phyloP scores from a whole-genome alignment of 345 rosid genomes.

The Chamaenerion angustifolium region DNA sequence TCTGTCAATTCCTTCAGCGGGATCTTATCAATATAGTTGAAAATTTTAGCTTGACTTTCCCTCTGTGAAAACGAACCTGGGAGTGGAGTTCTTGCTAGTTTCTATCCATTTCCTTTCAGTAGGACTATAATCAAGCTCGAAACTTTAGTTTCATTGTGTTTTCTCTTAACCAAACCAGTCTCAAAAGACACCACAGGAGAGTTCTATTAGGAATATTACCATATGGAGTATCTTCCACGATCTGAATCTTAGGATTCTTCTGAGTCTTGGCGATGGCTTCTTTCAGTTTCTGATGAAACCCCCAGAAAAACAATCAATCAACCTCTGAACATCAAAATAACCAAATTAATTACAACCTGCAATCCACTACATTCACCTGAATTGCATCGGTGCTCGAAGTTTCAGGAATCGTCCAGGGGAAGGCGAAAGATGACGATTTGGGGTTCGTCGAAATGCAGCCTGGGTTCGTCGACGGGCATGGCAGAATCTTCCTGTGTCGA shows the following conservation, averaged over 20 bases:
- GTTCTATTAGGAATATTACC: constrained; percentile 28
- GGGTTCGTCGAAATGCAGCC: constrained; percentile 87
- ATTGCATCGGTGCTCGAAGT: constrained; percentile 28
- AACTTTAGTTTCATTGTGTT: too few relatives aligned
- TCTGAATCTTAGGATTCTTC: constrained; percentile 45
- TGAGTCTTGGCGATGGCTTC: constrained; percentile 62
- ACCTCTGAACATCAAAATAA: too few relatives aligned
- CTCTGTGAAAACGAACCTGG: too few relatives aligned
- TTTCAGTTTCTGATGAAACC: constrained; percentile 35
- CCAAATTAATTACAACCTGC: too few relatives aligned
- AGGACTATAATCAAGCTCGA: too few relatives aligned
- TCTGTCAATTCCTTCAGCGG: too few relatives aligned
- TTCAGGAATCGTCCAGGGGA: constrained; percentile 62
- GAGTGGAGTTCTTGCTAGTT: too few relatives aligned
- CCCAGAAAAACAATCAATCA: not conserved
- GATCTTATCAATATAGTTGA: too few relatives aligned
- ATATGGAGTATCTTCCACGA: constrained; percentile 47
- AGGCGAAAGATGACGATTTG: constrained; percentile 62
- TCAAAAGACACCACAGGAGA: too few relatives aligned
- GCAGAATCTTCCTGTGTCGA: constrained; percentile 54
- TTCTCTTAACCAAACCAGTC: too few relatives aligned
- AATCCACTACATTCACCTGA: constrained; percentile 17
- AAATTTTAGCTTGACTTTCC: too few relatives aligned
- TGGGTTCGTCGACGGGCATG: constrained; percentile 84
- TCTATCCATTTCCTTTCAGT: too few relatives aligned